Percentiles rank a stretch among this genome's conserved stretches.
phyloP scores from a whole-genome alignment of 2,329 filamentous ascomycete species.

The Arthrobotrys megalospora region DNA sequence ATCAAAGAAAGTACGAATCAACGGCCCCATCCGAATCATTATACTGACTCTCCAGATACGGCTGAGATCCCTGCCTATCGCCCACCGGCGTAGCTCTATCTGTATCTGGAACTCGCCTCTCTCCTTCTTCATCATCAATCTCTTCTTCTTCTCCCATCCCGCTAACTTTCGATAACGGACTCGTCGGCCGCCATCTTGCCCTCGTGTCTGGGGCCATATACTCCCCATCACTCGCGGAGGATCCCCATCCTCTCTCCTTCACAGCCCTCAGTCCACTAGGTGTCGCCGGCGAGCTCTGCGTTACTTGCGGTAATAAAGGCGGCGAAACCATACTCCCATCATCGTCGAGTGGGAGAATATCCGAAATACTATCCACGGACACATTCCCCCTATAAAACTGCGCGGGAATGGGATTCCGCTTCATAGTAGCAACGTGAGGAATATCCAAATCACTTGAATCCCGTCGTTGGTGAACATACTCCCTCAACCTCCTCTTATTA shows the following conservation, averaged over 20 bases:
- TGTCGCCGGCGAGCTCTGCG: constrained; percentile 62
- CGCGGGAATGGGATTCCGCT: constrained; percentile 30
- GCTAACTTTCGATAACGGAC: constrained; percentile 43
- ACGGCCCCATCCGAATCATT: constrained; percentile 41
- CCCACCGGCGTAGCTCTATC: constrained; percentile 23
- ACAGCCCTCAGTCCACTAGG: constrained; percentile 52
- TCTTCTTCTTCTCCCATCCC: constrained; percentile 28
- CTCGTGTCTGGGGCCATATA: constrained; percentile 52
- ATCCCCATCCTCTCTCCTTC: constrained; percentile 55
- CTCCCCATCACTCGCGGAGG: constrained; percentile 57
- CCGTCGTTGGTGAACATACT: constrained; percentile 49
- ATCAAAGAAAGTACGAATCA: constrained; percentile 47
- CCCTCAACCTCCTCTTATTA: constrained; percentile 37
- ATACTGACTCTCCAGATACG: constrained; percentile 15
- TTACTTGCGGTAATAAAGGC: constrained; percentile 38
- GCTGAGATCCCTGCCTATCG: not conserved
- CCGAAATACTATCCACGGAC: constrained; percentile 33
- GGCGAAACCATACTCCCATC: constrained; percentile 29
- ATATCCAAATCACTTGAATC: constrained; percentile 57
- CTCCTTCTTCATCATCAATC: constrained; percentile 48
- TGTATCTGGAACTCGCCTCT: constrained; percentile 37
- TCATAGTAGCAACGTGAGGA: constrained; percentile 9
- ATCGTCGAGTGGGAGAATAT: constrained; percentile 26
- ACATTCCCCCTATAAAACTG: constrained; percentile 48
- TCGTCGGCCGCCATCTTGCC: constrained; percentile 57